Conservation (phyloP, 2,329 filamentous ascomycete species). For the Paraphaeosphaeria sporulosa region DNA sequence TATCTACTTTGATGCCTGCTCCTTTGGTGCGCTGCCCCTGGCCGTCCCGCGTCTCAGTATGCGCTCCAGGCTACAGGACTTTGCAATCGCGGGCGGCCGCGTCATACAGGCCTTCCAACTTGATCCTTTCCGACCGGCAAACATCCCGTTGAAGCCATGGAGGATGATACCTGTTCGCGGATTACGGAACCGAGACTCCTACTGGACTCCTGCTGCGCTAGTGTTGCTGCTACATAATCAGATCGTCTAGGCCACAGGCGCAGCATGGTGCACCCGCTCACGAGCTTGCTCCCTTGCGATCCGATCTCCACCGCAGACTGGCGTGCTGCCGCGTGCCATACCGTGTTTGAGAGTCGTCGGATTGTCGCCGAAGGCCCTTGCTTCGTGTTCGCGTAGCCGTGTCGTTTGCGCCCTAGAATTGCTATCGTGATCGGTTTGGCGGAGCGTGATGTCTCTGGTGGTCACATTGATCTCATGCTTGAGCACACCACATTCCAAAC, state of each 20-base stretch:
- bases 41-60: neutral
- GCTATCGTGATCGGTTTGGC: slow-evolving; percentile 3
- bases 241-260: neutral
- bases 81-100: neutral
- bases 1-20: neutral
- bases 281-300: neutral
- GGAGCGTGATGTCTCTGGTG: neutral
- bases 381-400: slow-evolving; percentile 1
- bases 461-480: neutral
- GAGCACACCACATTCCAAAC: slow-evolving; percentile 2
- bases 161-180: neutral
- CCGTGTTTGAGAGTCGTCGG: neutral
- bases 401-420: neutral
- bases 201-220: neutral
- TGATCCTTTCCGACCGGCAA: neutral
- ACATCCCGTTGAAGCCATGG: neutral
- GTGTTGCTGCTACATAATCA: neutral
- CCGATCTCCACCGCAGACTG: neutral
- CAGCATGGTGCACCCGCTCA: neutral
- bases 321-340: neutral
- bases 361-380: neutral
- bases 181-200: too few species aligned
- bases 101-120: neutral
- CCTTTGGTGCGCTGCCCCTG: neutral
- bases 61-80: slow-evolving; percentile 1